Evolutionary conservation across 352 stramenopile species (phyloP).

Genomic region (Phytophthora capsici): DNA sequence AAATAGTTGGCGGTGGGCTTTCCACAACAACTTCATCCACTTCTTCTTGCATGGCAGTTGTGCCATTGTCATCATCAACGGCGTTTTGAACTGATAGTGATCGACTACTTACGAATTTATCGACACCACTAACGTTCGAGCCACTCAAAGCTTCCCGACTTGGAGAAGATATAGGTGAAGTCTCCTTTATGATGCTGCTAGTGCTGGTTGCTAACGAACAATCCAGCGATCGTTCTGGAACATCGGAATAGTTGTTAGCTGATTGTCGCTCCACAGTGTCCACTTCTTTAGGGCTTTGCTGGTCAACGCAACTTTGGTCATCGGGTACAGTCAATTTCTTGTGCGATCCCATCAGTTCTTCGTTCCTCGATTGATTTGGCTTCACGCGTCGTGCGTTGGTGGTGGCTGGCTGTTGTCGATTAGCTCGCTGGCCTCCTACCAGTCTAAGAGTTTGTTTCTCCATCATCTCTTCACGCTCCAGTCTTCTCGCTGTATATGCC

Average conservation of each 20-base stretch:
- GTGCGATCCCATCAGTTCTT: neutral
- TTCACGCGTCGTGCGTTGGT: neutral
- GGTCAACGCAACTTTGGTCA: neutral
- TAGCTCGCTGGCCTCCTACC: neutral
- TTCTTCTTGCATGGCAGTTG: neutral
- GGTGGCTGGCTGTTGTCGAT: neutral
- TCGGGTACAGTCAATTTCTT: neutral
- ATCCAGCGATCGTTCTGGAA: too few species aligned
- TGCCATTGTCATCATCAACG: too few species aligned
- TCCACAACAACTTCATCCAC: neutral
- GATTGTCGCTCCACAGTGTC: neutral
- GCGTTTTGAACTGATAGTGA: neutral
- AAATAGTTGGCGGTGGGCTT: neutral
- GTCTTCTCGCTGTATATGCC: constrained; percentile 50
- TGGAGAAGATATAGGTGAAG: neutral
- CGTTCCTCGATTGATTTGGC: constrained; percentile 5
- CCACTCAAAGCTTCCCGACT: neutral
- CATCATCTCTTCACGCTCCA: constrained; percentile 37
- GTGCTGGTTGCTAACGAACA: neutral
- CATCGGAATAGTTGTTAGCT: neutral
- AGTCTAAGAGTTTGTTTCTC: constrained; percentile 2
- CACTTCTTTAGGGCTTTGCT: neutral
- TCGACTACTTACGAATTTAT: neutral
- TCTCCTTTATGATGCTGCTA: neutral
- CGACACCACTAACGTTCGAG: neutral